Percentiles rank a stretch among this genome's conserved stretches.
Evolutionary conservation across 2,329 filamentous ascomycete genomes (phyloP).

Genomic region (Biscogniauxia marginata): DNA sequence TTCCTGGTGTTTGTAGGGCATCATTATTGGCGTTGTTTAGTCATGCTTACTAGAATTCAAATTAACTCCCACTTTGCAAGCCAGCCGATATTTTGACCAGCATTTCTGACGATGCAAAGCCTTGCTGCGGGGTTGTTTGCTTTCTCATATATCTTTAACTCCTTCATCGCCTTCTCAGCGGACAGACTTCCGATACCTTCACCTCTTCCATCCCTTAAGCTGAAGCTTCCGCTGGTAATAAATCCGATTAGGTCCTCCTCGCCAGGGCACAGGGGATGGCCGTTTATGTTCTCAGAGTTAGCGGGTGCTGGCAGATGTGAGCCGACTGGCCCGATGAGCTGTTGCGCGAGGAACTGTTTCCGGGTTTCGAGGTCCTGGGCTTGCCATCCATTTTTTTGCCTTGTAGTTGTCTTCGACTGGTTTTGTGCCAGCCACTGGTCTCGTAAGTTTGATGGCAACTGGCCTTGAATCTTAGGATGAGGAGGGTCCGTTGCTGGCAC

Average conservation of each 20-base stretch:
- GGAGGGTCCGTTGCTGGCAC: conserved; percentile 46
- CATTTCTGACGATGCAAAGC: conserved; percentile 78
- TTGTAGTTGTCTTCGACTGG: background rate
- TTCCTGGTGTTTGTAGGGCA: background rate
- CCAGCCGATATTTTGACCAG: conserved; percentile 76
- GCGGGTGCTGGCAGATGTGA: conserved; percentile 37
- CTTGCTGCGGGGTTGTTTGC: conserved; percentile 41
- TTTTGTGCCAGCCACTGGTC: conserved; percentile 67
- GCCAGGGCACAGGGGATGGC: conserved; percentile 68
- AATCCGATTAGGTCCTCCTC: conserved; percentile 82
- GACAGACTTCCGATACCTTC: conserved; percentile 73
- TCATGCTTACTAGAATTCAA: conserved; percentile 2
- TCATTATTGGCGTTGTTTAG: background rate
- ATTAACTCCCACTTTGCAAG: conserved; percentile 75
- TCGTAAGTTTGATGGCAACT: conserved; percentile 53
- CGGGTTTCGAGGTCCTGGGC: conserved; percentile 35
- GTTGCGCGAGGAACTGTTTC: conserved; percentile 46
- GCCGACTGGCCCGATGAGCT: conserved; percentile 41
- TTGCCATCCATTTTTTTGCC: background rate
- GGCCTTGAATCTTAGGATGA: conserved; percentile 9
- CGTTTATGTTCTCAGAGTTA: conserved; percentile 41
- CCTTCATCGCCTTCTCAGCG: conserved; percentile 54
- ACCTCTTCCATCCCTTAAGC: conserved; percentile 71
- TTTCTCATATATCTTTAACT: conserved; percentile 32
- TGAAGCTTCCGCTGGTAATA: conserved; percentile 83